Percentiles rank a stretch among this genome's conserved stretches.
Evolutionary conservation across 805 yeast genomes (phyloP).

Genomic region (Candida piceae): DNA sequence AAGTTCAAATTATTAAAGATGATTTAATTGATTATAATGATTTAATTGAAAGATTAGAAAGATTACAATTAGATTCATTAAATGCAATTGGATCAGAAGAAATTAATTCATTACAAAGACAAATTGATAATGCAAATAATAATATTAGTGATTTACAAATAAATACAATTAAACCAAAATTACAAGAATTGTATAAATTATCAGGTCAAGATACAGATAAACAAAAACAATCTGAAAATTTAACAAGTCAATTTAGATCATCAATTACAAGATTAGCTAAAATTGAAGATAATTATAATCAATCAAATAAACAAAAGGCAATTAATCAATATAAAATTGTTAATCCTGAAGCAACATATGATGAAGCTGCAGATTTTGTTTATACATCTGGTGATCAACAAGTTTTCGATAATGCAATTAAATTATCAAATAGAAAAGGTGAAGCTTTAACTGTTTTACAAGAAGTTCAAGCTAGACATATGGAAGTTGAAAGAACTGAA

Average conservation of each 20-base stretch:
- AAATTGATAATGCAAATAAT: conserved; percentile 69
- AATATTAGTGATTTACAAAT: conserved; percentile 78
- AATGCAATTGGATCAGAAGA: conserved; percentile 70
- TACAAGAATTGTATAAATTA: conserved; percentile 69
- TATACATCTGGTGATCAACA: conserved; percentile 84
- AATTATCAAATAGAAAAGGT: conserved; percentile 83
- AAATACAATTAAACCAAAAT: conserved; percentile 60
- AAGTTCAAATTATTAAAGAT: conserved; percentile 62
- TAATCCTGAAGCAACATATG: conserved; percentile 78
- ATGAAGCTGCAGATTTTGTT: conserved; percentile 78
- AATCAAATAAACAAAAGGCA: conserved; percentile 80
- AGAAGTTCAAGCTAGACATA: conserved; percentile 94
- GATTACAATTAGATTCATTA: conserved; percentile 63
- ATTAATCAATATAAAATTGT: conserved; percentile 90
- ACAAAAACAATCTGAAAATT: conserved; percentile 84
- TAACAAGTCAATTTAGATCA: conserved; percentile 78
- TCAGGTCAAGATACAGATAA: conserved; percentile 73
- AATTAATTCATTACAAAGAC: conserved; percentile 63
- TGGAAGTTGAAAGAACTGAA: conserved; percentile 90
- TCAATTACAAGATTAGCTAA: conserved; percentile 82
- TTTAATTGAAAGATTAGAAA: conserved; percentile 63
- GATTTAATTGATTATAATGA: conserved; percentile 67
- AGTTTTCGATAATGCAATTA: conserved; percentile 88
- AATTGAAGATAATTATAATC: conserved; percentile 81
- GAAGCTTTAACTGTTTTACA: conserved; percentile 93